Conservation (phyloP, 2,329 filamentous ascomycete species). For the Coniochaeta hoffmannii region DNA sequence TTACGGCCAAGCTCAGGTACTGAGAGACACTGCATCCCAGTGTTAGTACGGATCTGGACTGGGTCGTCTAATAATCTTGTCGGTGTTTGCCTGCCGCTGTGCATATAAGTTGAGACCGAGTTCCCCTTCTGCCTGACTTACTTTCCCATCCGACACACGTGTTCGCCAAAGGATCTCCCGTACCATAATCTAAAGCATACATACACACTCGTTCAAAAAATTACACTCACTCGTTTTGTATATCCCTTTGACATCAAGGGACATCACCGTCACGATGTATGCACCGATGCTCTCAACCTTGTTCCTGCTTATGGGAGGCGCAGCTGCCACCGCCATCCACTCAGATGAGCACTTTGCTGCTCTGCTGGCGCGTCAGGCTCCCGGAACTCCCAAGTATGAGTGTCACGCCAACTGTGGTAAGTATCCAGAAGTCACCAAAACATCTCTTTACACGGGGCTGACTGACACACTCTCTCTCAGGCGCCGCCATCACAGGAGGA, state of each 20-base stretch:
- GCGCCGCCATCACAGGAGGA: constrained; percentile 26
- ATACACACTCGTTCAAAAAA: neutral
- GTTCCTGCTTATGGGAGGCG: constrained; percentile 4
- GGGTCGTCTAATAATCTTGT: neutral
- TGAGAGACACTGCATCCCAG: neutral
- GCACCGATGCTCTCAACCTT: constrained; percentile 3
- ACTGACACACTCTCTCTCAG: constrained; percentile 9
- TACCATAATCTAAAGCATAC: neutral
- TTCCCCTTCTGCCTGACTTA: neutral
- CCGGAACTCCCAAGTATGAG: constrained; percentile 34
- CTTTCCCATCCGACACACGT: neutral
- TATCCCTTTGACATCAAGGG: neutral
- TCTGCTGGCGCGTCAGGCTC: constrained; percentile 36
- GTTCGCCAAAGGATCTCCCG: neutral
- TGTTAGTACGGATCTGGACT: neutral
- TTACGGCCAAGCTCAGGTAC: too few relatives aligned
- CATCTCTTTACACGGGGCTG: neutral
- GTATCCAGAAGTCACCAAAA: constrained; percentile 9
- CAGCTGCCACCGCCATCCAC: constrained; percentile 4
- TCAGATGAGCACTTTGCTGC: constrained; percentile 7
- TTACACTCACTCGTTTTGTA: neutral
- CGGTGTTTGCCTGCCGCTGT: neutral
- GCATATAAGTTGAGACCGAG: neutral
- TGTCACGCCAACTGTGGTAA: constrained; percentile 45
- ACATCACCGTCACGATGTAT: neutral